A percentile compares a stretch with the other conserved stretches of the same genome.
Evolutionary conservation across 345 rosid species (phyloP).

Genomic region (Eucalyptus brandiana): DNA sequence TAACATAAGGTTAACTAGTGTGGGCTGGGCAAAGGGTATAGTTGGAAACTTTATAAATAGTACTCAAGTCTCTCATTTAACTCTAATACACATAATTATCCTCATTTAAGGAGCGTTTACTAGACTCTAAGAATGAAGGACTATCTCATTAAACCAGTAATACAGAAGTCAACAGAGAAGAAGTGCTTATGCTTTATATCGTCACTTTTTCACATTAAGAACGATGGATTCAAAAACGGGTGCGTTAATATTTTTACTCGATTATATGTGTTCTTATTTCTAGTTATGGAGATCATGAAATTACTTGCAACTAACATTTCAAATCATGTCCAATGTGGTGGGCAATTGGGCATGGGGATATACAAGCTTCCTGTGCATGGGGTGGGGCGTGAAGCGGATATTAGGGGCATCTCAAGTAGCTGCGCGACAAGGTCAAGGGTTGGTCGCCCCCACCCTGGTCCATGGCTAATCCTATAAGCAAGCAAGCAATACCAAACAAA

Average conservation of each 20-base stretch:
- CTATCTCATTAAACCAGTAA: too few relatives aligned
- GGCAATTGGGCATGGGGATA: neutral
- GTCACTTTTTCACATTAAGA: rapidly evolving
- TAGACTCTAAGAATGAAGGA: too few relatives aligned
- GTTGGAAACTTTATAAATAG: too few relatives aligned
- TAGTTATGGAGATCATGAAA: too few relatives aligned
- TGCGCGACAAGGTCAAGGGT: neutral
- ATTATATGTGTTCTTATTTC: too few relatives aligned
- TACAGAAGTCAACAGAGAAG: rapidly evolving
- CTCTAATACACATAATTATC: too few relatives aligned
- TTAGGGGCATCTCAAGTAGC: neutral
- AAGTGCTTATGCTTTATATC: too few relatives aligned
- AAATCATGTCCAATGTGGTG: neutral
- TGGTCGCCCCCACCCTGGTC: neutral
- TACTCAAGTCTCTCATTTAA: too few relatives aligned
- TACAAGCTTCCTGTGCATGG: neutral
- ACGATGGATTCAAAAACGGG: too few relatives aligned
- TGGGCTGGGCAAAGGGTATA: rapidly evolving
- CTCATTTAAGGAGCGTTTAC: too few relatives aligned
- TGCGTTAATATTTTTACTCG: too few relatives aligned
- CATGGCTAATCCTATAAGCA: neutral
- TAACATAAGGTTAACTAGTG: too few relatives aligned
- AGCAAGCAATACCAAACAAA: neutral
- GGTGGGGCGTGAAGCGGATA: neutral
- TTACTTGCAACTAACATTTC: neutral